A percentile compares a stretch with the other conserved stretches of the same genome.
Evolutionary conservation across 1,284 basidiomycete genomes (phyloP).

Genomic region (Boletellus deceptivus): DNA sequence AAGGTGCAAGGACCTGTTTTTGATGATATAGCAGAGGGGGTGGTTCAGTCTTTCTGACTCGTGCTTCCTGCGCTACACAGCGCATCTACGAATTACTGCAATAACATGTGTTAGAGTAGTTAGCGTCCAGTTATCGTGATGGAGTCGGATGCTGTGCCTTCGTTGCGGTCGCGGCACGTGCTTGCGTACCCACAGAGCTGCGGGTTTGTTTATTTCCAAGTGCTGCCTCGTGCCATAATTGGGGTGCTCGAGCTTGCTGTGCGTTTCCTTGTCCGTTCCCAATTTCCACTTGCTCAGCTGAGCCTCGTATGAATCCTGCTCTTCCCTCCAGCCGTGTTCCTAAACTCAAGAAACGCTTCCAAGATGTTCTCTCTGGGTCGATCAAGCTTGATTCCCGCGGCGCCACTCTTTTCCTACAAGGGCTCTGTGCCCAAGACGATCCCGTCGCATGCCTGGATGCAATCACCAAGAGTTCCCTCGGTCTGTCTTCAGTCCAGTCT

Average conservation of each 20-base stretch:
- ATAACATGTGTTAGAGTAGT: too few relatives aligned
- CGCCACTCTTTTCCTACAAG: conserved; percentile 43
- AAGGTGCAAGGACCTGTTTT: too few relatives aligned
- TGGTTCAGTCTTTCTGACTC: too few relatives aligned
- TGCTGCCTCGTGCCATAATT: too few relatives aligned
- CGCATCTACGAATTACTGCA: too few relatives aligned
- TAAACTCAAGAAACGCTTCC: conserved; percentile 19
- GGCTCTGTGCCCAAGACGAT: conserved; percentile 25
- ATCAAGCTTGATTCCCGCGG: conserved; percentile 14
- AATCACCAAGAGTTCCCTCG: conserved; percentile 13
- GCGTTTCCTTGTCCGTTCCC: neutral
- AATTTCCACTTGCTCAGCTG: neutral
- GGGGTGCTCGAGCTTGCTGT: neutral
- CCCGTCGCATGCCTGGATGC: conserved; percentile 13
- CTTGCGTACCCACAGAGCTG: too few relatives aligned
- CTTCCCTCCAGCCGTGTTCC: conserved; percentile 2
- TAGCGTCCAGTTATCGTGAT: too few relatives aligned
- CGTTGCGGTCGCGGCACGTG: too few relatives aligned
- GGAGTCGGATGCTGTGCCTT: too few relatives aligned
- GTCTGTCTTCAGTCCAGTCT: conserved; percentile 12
- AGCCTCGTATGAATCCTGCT: conserved; percentile 3
- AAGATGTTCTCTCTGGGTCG: conserved; percentile 17
- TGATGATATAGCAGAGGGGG: too few relatives aligned
- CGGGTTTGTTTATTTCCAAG: too few relatives aligned
- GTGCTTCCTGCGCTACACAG: too few relatives aligned